Evolutionary conservation across 306 rosid genomes (phyloP), one percentile per base, ranked within the genome.

Genomic region (Gynostemma pentaphyllum): DNA sequence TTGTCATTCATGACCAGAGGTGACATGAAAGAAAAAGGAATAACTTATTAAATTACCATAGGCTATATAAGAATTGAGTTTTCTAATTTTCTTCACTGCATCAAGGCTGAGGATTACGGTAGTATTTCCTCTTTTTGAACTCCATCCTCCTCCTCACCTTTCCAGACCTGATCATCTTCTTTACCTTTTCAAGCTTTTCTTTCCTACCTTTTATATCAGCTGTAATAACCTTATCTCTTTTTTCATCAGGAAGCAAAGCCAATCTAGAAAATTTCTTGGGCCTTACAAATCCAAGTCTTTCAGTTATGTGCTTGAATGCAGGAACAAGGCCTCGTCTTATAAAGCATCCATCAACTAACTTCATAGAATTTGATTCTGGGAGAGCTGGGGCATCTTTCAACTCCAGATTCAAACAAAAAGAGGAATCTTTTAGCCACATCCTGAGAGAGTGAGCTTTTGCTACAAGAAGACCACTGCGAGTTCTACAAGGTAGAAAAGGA

Each of bases 391-490:
- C 56, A 73, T 91, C 89, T 79, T 85, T 87, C 77, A 91, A 74
- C 85, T 91, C 98, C 9, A 91, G 88, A 80, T 91, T 96, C 70
- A 83, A 74, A 75, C 98, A 91, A 67, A 91, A 91, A 2, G 96
- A 87, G 45, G 98, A 91, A 67, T 91, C 98, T 71, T 88, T 91
- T 62, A 91, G 75, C 98, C 98, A 91, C 98, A 87, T 85, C 60
- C 95, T 73, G 37, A 91, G 96, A 67, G 98, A 87, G 70, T 91
- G 96, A 72, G 96, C 95, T 83, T 91, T 88, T 0, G 98, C 98
- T 45, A 91, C 72, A 27, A 91, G 98, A 68, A 91, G 76, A 0
- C 98, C 98, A 1, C 78, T 74, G 4, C 96, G 69, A 8, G 98
- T 88, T 74, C 71, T 82, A 42, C 98, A 85, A 21, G 98, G 97